Evolutionary conservation across 805 yeast species (phyloP), one percentile per base, ranked within the genome.

Genomic region (Starmera pachycereana): DNA sequence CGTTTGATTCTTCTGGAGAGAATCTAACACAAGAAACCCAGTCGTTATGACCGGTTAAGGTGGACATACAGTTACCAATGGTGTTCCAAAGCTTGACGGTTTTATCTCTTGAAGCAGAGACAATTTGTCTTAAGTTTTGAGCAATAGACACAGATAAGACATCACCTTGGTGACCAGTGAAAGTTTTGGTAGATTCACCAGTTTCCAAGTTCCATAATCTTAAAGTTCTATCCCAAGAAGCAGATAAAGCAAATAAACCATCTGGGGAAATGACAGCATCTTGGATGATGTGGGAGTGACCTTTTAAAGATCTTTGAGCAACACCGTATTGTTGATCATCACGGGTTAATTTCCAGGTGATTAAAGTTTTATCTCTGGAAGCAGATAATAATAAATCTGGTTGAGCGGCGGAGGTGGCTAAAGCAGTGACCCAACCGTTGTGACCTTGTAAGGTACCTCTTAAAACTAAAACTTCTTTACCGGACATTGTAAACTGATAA

Each of bases 11-110:
- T 51, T 66, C 68, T 71, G 97, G 97, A 58, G 95, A 86, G 81
- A 90, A 87, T 78, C 96, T 85, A 62, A 89, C 97, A 59, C 94
- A 77, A 52, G 96, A 85, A 62, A 90, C 96, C 99, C 99, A 92
- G 86, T 92, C 99, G 68, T 78, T 65, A 94, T 92, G 98, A 61
- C 95, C 92, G 63, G 78, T 71, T 72, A 89, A 79, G 62, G 96
- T 86, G 73, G 82, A 81, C 78, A 84, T 79, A 78, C 96, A 88
- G 68, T 84, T 84, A 76, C 97, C 99, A 64, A 87, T 74, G 72
- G 94, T 85, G 82, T 92, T 90, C 99, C 99, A 92, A 74, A 92
- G 87, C 80, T 87, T 89, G 70, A 92, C 88, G 69, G 97, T 85
- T 81, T 86, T 86, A 73, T 92, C 98, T 74, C 98, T 89, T 58